Conservation (phyloP, 1,284 basidiomycete genomes). For the Cryptococcus neoformans region DNA sequence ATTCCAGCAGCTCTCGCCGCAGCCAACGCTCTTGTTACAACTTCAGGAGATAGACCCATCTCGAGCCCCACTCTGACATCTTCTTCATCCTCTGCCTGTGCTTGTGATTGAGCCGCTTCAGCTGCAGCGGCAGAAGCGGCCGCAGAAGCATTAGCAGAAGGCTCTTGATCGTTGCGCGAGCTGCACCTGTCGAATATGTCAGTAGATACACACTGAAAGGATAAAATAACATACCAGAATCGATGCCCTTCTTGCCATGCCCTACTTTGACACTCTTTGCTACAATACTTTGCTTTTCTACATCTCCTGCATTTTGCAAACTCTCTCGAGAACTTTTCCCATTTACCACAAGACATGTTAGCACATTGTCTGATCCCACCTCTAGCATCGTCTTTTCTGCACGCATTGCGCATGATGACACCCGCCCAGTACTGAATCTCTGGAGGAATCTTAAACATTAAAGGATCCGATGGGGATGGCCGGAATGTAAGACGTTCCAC, state of each 20-base stretch:
- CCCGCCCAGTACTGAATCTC: constrained; percentile 99
- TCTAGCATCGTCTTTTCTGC: constrained; percentile 88
- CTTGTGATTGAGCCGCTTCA: not conserved
- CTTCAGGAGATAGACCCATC: constrained; percentile 17
- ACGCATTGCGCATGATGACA: constrained; percentile 99
- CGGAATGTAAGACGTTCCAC: constrained; percentile 96
- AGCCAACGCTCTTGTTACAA: constrained; percentile 11
- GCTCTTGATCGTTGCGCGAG: constrained; percentile 27
- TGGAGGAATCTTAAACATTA: constrained; percentile 69
- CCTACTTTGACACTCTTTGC: constrained; percentile 94
- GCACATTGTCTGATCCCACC: constrained; percentile 97
- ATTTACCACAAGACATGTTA: constrained; percentile 94
- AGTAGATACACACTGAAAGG: not conserved
- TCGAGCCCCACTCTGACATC: constrained; percentile 12
- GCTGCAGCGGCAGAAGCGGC: not conserved
- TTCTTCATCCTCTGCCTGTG: constrained; percentile 15
- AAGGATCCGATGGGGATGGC: constrained; percentile 73
- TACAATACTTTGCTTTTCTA: constrained; percentile 97
- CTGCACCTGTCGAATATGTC: constrained; percentile 22
- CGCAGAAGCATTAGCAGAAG: constrained; percentile 1
- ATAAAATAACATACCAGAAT: constrained; percentile 51
- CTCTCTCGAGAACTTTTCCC: constrained; percentile 90
- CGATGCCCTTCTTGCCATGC: constrained; percentile 97
- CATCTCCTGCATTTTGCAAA: constrained; percentile 97
- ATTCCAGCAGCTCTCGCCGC: constrained; percentile 16